phyloP scores from a whole-genome alignment of 2,329 filamentous ascomycete genomes.

The Aphanoascus verrucosus region DNA sequence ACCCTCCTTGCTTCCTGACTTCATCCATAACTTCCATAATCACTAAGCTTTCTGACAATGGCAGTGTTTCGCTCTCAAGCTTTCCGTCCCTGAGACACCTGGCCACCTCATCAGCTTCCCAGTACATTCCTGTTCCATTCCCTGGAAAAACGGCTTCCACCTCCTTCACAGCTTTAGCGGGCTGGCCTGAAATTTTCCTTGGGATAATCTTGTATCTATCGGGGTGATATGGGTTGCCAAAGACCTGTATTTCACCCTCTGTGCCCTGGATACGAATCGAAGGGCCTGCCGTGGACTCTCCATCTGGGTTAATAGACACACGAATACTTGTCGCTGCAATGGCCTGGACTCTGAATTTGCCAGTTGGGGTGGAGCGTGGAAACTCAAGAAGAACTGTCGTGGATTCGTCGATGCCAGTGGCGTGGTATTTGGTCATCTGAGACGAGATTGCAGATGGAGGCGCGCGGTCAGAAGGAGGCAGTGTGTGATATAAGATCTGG shows the following conservation, averaged over 20 bases:
- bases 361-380: constrained; percentile 44
- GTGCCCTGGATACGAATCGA: constrained; percentile 71
- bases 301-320: constrained; percentile 52
- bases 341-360: constrained; percentile 51
- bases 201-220: constrained; percentile 54
- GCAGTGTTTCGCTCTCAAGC: constrained; percentile 60
- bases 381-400: constrained; percentile 71
- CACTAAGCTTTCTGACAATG: constrained; percentile 63
- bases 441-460: constrained; percentile 54
- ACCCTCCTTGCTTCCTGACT: constrained; percentile 50
- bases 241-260: constrained; percentile 71
- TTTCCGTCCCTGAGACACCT: constrained; percentile 64
- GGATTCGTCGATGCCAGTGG: constrained; percentile 64
- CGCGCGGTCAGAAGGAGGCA: constrained; percentile 53
- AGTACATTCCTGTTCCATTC: constrained; percentile 74
- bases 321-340: constrained; percentile 59
- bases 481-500: constrained; percentile 75
- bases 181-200: constrained; percentile 38
- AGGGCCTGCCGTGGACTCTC: constrained; percentile 49
- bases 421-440: constrained; percentile 59
- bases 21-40: constrained; percentile 79
- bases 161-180: constrained; percentile 26
- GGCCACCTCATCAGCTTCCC: constrained; percentile 72
- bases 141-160: constrained; percentile 40
- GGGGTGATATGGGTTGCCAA: constrained; percentile 60